These are phyloP conservation scores for Canna indica DNA, from an alignment of 176 grass and related monocot genomes.

Conservation along the genomic window DNA sequence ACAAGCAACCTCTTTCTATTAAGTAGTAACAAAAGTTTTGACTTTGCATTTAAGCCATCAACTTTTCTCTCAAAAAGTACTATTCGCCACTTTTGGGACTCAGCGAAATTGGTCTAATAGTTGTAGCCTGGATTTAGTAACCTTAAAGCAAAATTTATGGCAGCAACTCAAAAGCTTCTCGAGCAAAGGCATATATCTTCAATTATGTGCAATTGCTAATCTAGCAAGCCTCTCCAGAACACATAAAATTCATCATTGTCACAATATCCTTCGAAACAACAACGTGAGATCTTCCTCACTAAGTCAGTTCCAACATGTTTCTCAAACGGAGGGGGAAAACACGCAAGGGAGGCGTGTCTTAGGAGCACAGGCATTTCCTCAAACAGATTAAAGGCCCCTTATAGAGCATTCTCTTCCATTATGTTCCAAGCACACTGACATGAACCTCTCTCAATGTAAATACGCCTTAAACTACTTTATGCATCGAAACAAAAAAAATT, in stretches of 20 bases:
- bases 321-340: not conserved
- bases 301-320: not conserved
- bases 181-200: too few species aligned
- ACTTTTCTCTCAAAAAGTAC: not conserved
- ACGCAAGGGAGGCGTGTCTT: not conserved
- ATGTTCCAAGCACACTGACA: not conserved
- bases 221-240: too few species aligned
- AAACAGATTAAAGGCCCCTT: conserved; percentile 1
- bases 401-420: not conserved
- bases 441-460: not conserved
- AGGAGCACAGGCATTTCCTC: not conserved
- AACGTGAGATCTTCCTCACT: not conserved
- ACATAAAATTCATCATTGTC: too few species aligned
- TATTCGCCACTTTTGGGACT: not conserved
- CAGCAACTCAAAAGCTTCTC: too few species aligned
- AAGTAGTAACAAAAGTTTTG: not conserved
- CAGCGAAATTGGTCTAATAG: not conserved
- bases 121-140: not conserved
- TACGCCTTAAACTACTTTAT: not conserved
- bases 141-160: too few species aligned
- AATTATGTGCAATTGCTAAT: too few species aligned
- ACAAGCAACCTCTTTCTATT: too few species aligned
- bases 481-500: not conserved
- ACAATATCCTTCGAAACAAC: not conserved
- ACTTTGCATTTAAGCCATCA: not conserved